Base-by-base conservation (phyloP, 2,329 filamentous ascomycete genomes). In the Epichloe brachyelytri region DNA sequence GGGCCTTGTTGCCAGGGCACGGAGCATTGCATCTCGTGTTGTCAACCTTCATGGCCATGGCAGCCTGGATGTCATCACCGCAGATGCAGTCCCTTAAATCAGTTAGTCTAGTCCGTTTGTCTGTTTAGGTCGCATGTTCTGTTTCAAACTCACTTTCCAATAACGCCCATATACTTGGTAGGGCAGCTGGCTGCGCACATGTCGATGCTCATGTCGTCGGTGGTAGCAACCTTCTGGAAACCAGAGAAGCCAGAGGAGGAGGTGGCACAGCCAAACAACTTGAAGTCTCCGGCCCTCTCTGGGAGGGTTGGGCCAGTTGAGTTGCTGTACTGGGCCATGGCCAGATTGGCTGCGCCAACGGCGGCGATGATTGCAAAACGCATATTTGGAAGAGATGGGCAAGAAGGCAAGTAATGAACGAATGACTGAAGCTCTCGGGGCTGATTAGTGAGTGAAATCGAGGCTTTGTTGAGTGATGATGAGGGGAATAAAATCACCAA, bases 51-150 rank as follows among this genome's bases (percentile, higher is more conserved):
- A 44, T 36, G 5, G 54, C 51, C 15, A 33, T 44, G 17, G 17
- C 17, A 12, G 49, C 33, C n/a, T 58, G 53, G 17, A 64, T 41
- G 0, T 6, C 12, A 0, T 39, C 48, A 7, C 61, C 62, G 45
- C 65, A 67, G 58, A 62, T 63, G 55, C 65, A 67, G 49, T 60
- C 56, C 46, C 62, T 64, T n/a, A 2, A 3, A 8, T 5, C 8
- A 2, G 46, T 49, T 10, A 49, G 47, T 22, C 39, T n/a, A 3
- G 17, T 38, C 34, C 19, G 38, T 41, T 33, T 19, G 15, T 22
- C 15, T 36, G 3, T 40, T 48, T 19, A 7, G 3, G 7, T 33
- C 22, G 4, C 11, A 36, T 6, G 15, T 12, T 10, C 5, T n/a
- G 3, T 11, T 11, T 30, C 37, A 12, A 4, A 56, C 60, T 60